Percentiles rank a stretch among this genome's conserved stretches.
Conservation (phyloP, 352 stramenopile species). For the Phytopythium kandeliae region DNA sequence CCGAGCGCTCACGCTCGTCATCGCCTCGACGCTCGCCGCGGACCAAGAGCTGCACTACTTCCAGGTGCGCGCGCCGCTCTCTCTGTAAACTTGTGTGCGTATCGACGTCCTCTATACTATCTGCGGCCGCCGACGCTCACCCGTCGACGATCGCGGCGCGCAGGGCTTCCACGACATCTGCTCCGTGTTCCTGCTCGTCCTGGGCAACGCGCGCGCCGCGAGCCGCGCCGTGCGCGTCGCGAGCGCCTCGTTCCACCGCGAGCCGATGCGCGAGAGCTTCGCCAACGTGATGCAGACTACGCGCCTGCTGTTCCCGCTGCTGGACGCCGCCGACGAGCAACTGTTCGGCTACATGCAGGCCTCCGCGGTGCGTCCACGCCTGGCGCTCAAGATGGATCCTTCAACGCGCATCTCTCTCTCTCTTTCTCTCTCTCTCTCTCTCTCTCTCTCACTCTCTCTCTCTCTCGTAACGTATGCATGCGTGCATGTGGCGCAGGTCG, state of each 20-base stretch:
- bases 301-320: conserved; percentile 60
- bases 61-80: no score
- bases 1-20: conserved; percentile 52
- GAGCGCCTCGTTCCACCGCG: conserved; percentile 85
- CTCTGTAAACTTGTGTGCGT: no score
- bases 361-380: neutral
- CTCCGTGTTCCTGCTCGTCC: conserved; percentile 75
- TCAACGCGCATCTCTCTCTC: no score
- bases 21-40: conserved; percentile 35
- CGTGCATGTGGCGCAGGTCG: conserved; percentile 70
- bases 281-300: conserved; percentile 63
- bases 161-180: conserved; percentile 92
- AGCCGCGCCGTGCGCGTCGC: conserved; percentile 66
- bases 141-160: conserved; percentile 18
- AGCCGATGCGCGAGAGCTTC: conserved; percentile 86
- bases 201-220: conserved; percentile 63
- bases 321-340: conserved; percentile 53
- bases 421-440: no score
- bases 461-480: conserved; percentile 17
- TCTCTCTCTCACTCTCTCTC: no score
- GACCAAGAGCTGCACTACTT: conserved; percentile 75
- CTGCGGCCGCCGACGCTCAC: no score
- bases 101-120: no score
- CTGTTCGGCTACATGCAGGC: conserved; percentile 61
- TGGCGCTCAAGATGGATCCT: no score